Conservation (phyloP, 345 rosid genomes). For the Populus pruinosa region DNA sequence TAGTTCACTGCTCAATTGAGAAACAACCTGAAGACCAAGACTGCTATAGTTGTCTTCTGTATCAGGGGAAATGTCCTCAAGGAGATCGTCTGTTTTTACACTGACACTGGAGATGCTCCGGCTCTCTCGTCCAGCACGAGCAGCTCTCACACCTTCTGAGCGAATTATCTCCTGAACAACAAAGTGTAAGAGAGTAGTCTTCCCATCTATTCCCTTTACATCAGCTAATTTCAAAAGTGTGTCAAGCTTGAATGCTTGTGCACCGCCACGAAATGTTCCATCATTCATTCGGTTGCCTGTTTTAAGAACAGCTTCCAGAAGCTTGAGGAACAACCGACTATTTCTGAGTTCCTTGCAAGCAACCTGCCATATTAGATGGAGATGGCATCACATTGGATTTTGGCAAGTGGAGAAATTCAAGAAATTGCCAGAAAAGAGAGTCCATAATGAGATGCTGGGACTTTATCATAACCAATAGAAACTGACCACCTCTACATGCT, state of each 20-base stretch:
- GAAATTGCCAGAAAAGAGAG: background rate
- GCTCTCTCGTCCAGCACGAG: constrained; percentile 65
- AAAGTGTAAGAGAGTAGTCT: constrained; percentile 94
- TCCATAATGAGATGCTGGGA: background rate
- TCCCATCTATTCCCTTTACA: constrained; percentile 92
- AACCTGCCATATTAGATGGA: constrained; percentile 42
- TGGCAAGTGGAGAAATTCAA: background rate
- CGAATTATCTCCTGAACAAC: constrained; percentile 94
- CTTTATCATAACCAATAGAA: background rate
- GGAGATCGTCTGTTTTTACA: constrained; percentile 70
- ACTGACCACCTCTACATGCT: background rate
- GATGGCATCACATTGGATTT: background rate
- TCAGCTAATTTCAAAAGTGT: constrained; percentile 92
- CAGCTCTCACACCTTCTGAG: constrained; percentile 86
- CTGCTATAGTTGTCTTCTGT: constrained; percentile 59
- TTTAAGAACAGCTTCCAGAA: constrained; percentile 96
- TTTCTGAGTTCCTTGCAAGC: constrained; percentile 84
- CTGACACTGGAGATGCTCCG: constrained; percentile 51
- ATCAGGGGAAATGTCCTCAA: constrained; percentile 52
- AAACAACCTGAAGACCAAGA: constrained; percentile 86
- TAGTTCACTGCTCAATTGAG: constrained; percentile 68
- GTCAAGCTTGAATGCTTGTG: constrained; percentile 96
- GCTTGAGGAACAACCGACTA: constrained; percentile 86
- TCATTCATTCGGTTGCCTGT: constrained; percentile 98
- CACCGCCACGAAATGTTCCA: constrained; percentile 97